Conservation (phyloP, 2,329 filamentous ascomycete species). For the Talaromyces atroroseus region DNA sequence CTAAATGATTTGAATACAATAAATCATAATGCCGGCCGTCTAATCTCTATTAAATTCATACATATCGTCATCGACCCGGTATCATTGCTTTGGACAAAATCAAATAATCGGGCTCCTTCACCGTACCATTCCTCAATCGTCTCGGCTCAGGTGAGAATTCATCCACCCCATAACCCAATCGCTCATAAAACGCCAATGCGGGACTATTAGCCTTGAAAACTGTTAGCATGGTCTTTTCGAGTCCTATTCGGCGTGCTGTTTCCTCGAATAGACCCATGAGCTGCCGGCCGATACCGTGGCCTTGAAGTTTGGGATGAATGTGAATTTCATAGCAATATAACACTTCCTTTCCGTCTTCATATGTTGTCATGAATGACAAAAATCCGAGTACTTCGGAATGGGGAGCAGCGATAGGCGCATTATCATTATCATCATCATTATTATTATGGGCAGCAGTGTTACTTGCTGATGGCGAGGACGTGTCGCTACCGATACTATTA, state of each 20-base stretch:
- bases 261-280: slow-evolving; percentile 47
- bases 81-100: slow-evolving; percentile 47
- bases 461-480: neutral
- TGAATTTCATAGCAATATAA: slow-evolving; percentile 63
- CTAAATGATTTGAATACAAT: neutral
- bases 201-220: slow-evolving; percentile 50
- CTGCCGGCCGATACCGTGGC: slow-evolving; percentile 47
- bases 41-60: neutral
- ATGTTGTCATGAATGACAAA: slow-evolving; percentile 53
- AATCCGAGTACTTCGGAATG: slow-evolving; percentile 34
- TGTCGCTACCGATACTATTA: neutral
- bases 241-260: slow-evolving; percentile 41
- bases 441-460: neutral
- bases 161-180: slow-evolving; percentile 48
- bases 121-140: slow-evolving; percentile 44
- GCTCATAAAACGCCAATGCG: slow-evolving; percentile 47
- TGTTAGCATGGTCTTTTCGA: slow-evolving; percentile 57
- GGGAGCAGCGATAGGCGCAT: neutral
- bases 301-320: slow-evolving; percentile 39
- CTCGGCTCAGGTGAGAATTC: slow-evolving; percentile 48
- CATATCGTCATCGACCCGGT: neutral
- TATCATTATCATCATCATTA: neutral
- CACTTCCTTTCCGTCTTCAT: slow-evolving; percentile 51
- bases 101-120: slow-evolving; percentile 47
- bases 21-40: neutral